These are phyloP conservation scores for Cadophora malorum DNA, from an alignment of 2,329 filamentous ascomycete genomes.

Conservation along the genomic window DNA sequence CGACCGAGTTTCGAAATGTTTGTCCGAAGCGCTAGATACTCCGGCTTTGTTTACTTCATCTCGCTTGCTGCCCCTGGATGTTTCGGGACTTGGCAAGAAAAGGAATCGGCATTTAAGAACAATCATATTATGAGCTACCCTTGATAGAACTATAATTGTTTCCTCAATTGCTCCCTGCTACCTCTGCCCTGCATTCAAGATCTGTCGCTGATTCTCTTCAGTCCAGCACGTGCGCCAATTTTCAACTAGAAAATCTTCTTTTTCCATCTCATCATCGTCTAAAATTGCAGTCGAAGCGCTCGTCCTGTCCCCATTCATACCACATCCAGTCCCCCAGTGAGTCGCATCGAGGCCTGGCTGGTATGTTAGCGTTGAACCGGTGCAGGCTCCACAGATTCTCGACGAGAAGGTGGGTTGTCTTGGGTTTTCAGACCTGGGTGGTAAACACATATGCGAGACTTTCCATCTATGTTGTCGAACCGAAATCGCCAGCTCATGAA, in stretches of 20 bases:
- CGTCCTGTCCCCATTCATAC: not conserved
- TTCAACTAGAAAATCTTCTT: not conserved
- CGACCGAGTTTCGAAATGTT: constrained; percentile 11
- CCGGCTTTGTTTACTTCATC: constrained; percentile 13
- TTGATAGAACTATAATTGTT: not conserved
- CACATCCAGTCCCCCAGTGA: not conserved
- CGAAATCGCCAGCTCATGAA: not conserved
- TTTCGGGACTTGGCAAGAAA: not conserved
- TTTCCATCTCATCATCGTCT: not conserved
- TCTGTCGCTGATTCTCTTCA: not conserved
- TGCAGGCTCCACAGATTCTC: not conserved
- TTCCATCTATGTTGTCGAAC: not conserved
- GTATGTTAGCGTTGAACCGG: not conserved
- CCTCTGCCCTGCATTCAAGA: not conserved
- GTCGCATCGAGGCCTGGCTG: not conserved
- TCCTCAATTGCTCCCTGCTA: not conserved
- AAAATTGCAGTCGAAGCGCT: not conserved
- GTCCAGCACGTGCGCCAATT: not conserved
- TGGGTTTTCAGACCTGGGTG: not conserved
- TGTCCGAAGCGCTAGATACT: constrained; percentile 4
- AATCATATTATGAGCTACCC: not conserved
- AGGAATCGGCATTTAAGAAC: not conserved
- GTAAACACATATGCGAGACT: not conserved
- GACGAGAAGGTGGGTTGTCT: not conserved
- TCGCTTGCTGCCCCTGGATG: constrained; percentile 7